Percentiles rank a stretch among this genome's conserved stretches.
Evolutionary conservation across 2,329 filamentous ascomycete genomes (phyloP).

Genomic region (Cordyceps farinosa): DNA sequence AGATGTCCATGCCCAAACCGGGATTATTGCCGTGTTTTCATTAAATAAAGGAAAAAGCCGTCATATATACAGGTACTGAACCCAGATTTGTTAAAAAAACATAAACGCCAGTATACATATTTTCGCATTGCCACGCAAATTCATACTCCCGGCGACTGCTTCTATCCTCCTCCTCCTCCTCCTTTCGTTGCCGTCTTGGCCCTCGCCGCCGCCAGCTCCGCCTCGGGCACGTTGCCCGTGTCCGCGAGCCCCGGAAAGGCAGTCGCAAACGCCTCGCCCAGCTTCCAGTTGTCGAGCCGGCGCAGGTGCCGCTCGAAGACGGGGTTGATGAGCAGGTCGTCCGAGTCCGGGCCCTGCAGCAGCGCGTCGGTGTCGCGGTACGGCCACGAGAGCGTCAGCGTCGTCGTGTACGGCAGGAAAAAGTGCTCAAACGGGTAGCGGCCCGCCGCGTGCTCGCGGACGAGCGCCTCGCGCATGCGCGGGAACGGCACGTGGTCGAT

Average conservation of each 20-base stretch:
- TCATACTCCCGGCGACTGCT: not conserved
- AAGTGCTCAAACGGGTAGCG: conserved; percentile 72
- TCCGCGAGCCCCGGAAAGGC: conserved; percentile 52
- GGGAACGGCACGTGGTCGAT: conserved; percentile 80
- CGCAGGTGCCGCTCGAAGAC: conserved; percentile 79
- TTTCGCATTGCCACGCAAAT: not conserved
- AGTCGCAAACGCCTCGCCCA: conserved; percentile 66
- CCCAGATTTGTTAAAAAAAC: too few relatives aligned
- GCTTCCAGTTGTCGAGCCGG: conserved; percentile 74
- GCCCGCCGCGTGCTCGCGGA: conserved; percentile 40
- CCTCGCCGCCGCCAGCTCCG: not conserved
- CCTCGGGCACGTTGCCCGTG: conserved; percentile 27
- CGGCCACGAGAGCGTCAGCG: conserved; percentile 77
- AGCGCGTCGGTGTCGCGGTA: conserved; percentile 72
- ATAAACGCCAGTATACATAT: not conserved
- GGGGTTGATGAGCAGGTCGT: conserved; percentile 76
- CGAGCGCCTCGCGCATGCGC: conserved; percentile 65
- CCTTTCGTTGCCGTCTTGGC: not conserved
- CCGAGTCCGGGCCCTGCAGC: conserved; percentile 52
- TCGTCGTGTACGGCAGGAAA: conserved; percentile 77
- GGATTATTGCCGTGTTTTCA: too few relatives aligned
- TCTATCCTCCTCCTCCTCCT: not conserved
- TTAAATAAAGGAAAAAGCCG: too few relatives aligned
- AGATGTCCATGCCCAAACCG: too few relatives aligned
- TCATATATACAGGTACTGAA: too few relatives aligned